A percentile compares a stretch with the other conserved stretches of the same genome.
Evolutionary conservation across 2,329 filamentous ascomycete species (phyloP).

Genomic region (Epichloe brachyelytri): DNA sequence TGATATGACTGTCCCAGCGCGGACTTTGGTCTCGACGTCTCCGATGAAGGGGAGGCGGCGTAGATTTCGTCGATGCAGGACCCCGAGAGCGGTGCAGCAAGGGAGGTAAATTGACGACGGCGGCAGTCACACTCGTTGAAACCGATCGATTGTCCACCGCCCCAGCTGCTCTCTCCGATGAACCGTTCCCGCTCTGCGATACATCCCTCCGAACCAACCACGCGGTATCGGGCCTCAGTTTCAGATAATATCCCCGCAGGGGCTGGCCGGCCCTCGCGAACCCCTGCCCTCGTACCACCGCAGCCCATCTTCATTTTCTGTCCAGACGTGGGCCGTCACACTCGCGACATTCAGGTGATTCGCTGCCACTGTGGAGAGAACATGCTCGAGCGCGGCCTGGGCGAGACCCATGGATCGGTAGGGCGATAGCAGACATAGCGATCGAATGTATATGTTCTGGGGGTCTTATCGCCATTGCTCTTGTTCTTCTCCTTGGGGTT

Average conservation of each 20-base stretch:
- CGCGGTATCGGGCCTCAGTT: conserved; percentile 47
- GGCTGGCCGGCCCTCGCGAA: conserved; percentile 36
- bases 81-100: neutral
- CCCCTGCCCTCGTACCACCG: conserved; percentile 46
- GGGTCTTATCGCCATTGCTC: conserved; percentile 6
- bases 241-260: conserved; percentile 48
- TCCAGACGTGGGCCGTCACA: conserved; percentile 57
- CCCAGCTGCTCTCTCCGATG: neutral
- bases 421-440: conserved; percentile 48
- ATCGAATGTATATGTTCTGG: conserved; percentile 50
- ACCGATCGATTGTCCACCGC: conserved; percentile 6
- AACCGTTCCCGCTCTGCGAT: neutral
- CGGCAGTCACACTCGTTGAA: conserved; percentile 16
- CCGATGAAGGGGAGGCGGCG: conserved; percentile 8
- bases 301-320: conserved; percentile 49
- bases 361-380: conserved; percentile 26
- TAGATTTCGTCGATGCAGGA: conserved; percentile 13
- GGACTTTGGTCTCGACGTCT: conserved; percentile 8
- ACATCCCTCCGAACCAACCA: conserved; percentile 41
- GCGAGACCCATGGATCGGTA: conserved; percentile 49
- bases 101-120: conserved; percentile 18
- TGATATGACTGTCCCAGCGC: conserved; percentile 38
- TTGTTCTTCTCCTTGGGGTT: neutral
- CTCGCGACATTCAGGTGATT: conserved; percentile 25
- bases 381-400: conserved; percentile 40